phyloP scores from a whole-genome alignment of 768 basidiomycete genomes.

The Phaffia tasmanica region DNA sequence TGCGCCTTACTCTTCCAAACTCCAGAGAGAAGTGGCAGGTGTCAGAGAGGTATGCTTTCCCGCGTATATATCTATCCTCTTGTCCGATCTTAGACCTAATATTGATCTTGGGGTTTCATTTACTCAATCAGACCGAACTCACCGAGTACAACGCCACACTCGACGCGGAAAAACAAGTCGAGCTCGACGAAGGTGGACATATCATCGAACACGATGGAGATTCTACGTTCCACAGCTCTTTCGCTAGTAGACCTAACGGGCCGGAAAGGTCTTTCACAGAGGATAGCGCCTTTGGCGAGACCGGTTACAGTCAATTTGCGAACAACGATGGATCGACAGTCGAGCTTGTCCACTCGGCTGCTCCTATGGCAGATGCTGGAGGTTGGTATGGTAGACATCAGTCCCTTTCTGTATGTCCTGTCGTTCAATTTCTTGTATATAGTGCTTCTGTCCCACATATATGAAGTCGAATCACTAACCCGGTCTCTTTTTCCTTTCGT shows the following conservation, averaged over 20 bases:
- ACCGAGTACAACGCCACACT: constrained; percentile 17
- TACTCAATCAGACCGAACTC: constrained; percentile 6
- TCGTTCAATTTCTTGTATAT: background rate
- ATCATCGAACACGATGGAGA: constrained; percentile 17
- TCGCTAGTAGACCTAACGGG: background rate
- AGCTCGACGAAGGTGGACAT: background rate
- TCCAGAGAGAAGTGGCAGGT: constrained; percentile 22
- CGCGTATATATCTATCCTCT: background rate
- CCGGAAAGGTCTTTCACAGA: constrained; percentile 1
- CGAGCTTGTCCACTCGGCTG: constrained; percentile 21
- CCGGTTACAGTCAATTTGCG: background rate
- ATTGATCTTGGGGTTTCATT: background rate
- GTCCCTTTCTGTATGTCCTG: background rate
- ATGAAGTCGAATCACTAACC: background rate
- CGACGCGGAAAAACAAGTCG: constrained; percentile 6
- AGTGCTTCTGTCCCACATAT: background rate
- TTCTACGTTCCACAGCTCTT: constrained; percentile 4
- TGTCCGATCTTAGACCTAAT: background rate
- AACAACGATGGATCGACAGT: constrained; percentile 9
- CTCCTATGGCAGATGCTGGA: background rate
- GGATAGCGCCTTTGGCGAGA: background rate
- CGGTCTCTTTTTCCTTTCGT: background rate
- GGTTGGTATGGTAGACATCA: constrained; percentile 14
- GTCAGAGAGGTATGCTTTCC: constrained; percentile 17
- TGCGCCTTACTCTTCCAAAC: constrained; percentile 17